These are phyloP conservation scores for Lichtheimia ornata DNA, from an alignment of 371 early-diverging fungal genomes.

Conservation along the genomic window DNA sequence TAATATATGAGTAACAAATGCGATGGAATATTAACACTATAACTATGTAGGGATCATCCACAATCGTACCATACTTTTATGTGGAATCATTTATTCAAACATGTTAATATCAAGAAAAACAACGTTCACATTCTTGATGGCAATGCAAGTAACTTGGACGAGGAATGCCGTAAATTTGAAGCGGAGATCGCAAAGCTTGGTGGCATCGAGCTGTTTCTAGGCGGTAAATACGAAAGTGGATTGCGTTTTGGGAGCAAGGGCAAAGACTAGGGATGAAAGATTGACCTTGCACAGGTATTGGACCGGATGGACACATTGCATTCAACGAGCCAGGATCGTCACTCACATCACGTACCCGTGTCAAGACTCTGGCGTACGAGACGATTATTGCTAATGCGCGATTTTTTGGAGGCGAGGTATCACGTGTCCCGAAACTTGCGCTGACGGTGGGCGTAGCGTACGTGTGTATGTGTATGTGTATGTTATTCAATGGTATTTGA, in stretches of 20 bases:
- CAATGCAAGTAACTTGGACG: slow-evolving; percentile 79
- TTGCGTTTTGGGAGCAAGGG: background rate
- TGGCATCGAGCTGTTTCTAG: slow-evolving; percentile 83
- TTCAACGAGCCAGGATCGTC: slow-evolving; percentile 92
- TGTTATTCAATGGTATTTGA: background rate
- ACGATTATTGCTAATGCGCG: slow-evolving; percentile 89
- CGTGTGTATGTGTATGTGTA: slow-evolving; percentile 19
- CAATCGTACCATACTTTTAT: slow-evolving; percentile 90
- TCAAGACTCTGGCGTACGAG: slow-evolving; percentile 91
- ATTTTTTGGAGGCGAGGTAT: slow-evolving; percentile 86
- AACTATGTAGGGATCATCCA: slow-evolving; percentile 57
- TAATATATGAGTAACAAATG: too few relatives aligned
- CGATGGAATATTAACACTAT: too few relatives aligned
- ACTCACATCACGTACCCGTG: slow-evolving; percentile 80
- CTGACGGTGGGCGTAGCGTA: slow-evolving; percentile 89
- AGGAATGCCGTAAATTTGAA: slow-evolving; percentile 80
- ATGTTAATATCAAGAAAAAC: slow-evolving; percentile 75
- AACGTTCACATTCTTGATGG: slow-evolving; percentile 88
- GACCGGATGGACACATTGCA: slow-evolving; percentile 91
- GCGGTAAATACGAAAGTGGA: slow-evolving; percentile 36
- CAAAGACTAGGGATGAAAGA: background rate
- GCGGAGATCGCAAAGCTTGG: slow-evolving; percentile 75
- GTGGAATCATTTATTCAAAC: slow-evolving; percentile 84
- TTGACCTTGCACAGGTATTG: slow-evolving; percentile 44
- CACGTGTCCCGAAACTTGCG: slow-evolving; percentile 86